Evolutionary conservation across 2,329 filamentous ascomycete species (phyloP).

Genomic region (Falciphora oryzae): DNA sequence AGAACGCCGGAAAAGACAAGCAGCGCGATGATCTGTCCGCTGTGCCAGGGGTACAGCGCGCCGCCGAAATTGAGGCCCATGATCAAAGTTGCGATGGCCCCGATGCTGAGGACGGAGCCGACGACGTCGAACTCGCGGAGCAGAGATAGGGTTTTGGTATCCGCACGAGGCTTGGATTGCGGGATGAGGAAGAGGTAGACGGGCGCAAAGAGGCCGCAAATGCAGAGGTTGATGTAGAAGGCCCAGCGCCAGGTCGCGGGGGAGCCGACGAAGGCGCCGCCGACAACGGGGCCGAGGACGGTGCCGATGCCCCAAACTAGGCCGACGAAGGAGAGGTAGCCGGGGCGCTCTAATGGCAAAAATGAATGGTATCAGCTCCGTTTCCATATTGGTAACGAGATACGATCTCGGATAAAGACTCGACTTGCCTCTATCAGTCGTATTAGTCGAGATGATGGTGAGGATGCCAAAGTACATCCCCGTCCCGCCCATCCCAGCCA

Average conservation of each 20-base stretch:
- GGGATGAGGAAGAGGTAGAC: constrained; percentile 27
- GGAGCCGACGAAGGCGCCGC: constrained; percentile 34
- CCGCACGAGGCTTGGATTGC: constrained; percentile 10
- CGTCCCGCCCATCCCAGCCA: constrained; percentile 15
- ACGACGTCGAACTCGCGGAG: constrained; percentile 33
- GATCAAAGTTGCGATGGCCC: constrained; percentile 33
- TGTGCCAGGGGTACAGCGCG: constrained; percentile 39
- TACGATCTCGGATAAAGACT: no score
- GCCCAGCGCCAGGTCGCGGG: constrained; percentile 36
- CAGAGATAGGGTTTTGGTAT: neutral
- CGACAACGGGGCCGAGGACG: constrained; percentile 41
- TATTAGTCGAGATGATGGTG: constrained; percentile 8
- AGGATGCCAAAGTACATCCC: constrained; percentile 13
- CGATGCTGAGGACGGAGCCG: constrained; percentile 36
- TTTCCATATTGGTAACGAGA: no score
- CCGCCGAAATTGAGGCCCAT: constrained; percentile 49
- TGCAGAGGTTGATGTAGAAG: constrained; percentile 53
- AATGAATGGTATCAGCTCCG: no score
- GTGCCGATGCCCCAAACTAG: constrained; percentile 38
- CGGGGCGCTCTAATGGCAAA: no score
- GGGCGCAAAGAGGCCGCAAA: constrained; percentile 29
- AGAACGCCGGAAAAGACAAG: constrained; percentile 23
- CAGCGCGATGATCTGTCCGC: constrained; percentile 15
- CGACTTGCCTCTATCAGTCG: no score
- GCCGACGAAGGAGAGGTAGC: constrained; percentile 16